Base-by-base conservation (phyloP, 2,329 filamentous ascomycete species). In the Ambrosiella xylebori region DNA sequence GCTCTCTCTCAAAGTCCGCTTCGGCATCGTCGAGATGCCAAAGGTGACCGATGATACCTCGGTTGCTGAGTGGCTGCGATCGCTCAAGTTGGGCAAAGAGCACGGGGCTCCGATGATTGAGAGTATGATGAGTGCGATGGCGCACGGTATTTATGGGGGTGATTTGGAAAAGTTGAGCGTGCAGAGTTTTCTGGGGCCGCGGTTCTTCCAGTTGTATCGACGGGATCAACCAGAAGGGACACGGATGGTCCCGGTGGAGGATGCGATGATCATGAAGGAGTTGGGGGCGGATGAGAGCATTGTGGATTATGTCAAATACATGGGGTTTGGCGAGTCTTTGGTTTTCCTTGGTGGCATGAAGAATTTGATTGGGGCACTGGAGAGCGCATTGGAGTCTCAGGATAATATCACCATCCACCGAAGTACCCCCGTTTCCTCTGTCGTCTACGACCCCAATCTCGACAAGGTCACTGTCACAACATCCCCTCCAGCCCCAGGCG, bases 101-200 rank as follows among this genome's bases (percentile, higher is more conserved):
- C 17, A 60, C 19, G 37, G 38, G 11, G 62, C 44, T 59, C 65
- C 39, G 62, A 86, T 6, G 80, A 81, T 12, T 76, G 93, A 63
- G 90, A 94, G 64, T 57, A 95, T 15, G 70, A 81, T 6, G 15
- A 95, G 88, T 4, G 88, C 84, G 56, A 71, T 82, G 66, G 65
- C 88, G 57, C 93, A 97, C 69, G 93, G 93, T 47, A 88, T 97
- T 60, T 95, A 94, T 68, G 93, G 90, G 19, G 93, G 93, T 4
- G 86, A 96, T 69, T 80, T 95, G 53, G 81, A 86, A 67, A 77
- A 84, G 66, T 73, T 97, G 55, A 95, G 89, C 68, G 81, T 80
- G 53, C 81, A 80, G 64, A 81, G 80, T 55, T 72, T 83, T 8
- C 63, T 69, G 35, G 59, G 73, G 0, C 74, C 74, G 65, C 62